These are phyloP conservation scores for Penicillium pulvis DNA, from an alignment of 495 filamentous ascomycete genomes.

Conservation along the genomic window DNA sequence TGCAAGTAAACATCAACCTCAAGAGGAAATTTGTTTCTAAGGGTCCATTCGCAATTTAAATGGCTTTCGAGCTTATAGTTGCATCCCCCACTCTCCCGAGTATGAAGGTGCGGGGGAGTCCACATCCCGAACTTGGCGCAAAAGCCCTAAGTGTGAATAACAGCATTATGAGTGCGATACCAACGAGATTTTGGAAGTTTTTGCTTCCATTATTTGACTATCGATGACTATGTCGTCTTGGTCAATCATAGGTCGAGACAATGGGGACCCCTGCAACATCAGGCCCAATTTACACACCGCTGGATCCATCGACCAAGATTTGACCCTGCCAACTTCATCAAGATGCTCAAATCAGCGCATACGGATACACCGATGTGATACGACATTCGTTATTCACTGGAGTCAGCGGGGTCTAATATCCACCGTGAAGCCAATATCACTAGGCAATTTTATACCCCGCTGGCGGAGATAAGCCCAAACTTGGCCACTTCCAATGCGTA, in stretches of 20 bases:
- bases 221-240: not conserved
- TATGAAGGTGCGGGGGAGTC: slow-evolving; percentile 7
- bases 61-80: not conserved
- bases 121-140: slow-evolving; percentile 19
- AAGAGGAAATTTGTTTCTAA: not conserved
- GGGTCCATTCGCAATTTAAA: not conserved
- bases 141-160: not conserved
- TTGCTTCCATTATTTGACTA: too few species aligned
- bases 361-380: slow-evolving; percentile 10
- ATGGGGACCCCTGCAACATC: slow-evolving; percentile 1
- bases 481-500: not conserved
- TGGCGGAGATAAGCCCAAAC: not conserved
- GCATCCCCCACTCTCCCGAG: slow-evolving; percentile 18
- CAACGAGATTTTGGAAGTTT: too few species aligned
- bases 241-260: not conserved
- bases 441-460: not conserved
- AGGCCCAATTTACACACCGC: slow-evolving; percentile 4
- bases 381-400: slow-evolving; percentile 11
- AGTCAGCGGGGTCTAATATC: slow-evolving; percentile 14
- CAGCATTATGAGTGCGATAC: not conserved
- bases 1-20: not conserved
- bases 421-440: slow-evolving; percentile 12
- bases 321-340: not conserved
- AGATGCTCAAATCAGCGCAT: slow-evolving; percentile 8
- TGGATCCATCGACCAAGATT: not conserved